Evolutionary conservation across 345 rosid species (phyloP).

Genomic region (Ricinus communis): DNA sequence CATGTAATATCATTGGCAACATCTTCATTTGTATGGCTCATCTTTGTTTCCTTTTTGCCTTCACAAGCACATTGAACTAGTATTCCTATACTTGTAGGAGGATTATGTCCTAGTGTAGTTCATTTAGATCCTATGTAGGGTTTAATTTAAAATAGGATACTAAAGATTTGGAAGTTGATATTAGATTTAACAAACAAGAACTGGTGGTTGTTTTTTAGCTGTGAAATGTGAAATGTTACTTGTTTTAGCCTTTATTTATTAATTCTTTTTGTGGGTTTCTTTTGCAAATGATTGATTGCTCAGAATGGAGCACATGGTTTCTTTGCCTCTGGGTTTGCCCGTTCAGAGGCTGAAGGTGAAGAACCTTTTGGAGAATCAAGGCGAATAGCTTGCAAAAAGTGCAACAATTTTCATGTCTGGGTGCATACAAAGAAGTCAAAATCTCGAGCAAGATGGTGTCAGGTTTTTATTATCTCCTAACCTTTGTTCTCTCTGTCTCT

Average conservation of each 20-base stretch:
- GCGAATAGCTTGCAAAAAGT: conserved; percentile 86
- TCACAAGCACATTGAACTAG: neutral
- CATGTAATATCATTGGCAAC: neutral
- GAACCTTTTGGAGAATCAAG: conserved; percentile 74
- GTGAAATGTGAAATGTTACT: too few species aligned
- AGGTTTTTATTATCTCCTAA: conserved; percentile 49
- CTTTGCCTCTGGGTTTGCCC: conserved; percentile 62
- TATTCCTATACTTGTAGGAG: neutral
- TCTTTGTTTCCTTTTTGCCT: neutral
- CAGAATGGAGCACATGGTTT: conserved; percentile 60
- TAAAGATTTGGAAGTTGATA: too few species aligned
- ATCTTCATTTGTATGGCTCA: neutral
- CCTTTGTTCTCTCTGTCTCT: too few species aligned
- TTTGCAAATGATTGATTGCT: conserved; percentile 17
- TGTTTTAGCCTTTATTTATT: conserved; percentile 5
- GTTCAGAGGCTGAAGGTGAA: conserved; percentile 55
- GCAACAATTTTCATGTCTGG: conserved; percentile 80
- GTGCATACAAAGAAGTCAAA: conserved; percentile 65
- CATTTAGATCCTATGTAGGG: neutral
- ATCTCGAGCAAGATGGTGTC: conserved; percentile 98
- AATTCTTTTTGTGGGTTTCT: conserved; percentile 20
- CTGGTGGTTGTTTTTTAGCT: too few species aligned
- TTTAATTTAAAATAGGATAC: too few species aligned
- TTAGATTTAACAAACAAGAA: too few species aligned
- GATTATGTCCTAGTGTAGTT: neutral